Conservation (phyloP, 176 grass and related monocot species). For the Ampelocalamus luodianensis region DNA sequence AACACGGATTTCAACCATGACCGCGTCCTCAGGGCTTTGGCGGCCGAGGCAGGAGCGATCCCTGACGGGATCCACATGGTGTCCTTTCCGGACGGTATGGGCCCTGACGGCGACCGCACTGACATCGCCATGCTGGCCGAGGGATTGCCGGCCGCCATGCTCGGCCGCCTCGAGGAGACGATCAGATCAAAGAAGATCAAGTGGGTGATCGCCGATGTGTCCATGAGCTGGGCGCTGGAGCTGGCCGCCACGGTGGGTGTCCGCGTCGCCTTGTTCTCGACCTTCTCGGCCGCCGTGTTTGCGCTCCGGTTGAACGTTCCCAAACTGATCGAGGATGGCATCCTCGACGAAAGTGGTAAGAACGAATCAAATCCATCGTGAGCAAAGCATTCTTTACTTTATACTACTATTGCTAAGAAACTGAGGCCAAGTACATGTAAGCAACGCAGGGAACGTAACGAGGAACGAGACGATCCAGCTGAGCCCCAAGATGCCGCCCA, state of each 20-base stretch:
- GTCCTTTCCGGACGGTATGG: slow-evolving; percentile 67
- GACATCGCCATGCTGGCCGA: slow-evolving; percentile 40
- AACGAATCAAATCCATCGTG: neutral
- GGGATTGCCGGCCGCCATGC: slow-evolving; percentile 52
- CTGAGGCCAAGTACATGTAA: neutral
- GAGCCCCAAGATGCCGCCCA: slow-evolving; percentile 35
- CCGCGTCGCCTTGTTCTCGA: slow-evolving; percentile 41
- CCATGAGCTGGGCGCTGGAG: slow-evolving; percentile 52
- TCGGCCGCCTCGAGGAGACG: slow-evolving; percentile 42
- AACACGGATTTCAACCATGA: slow-evolving; percentile 62
- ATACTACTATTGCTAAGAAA: neutral
- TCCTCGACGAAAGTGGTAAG: slow-evolving; percentile 64
- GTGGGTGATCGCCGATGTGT: slow-evolving; percentile 58
- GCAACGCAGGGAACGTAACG: slow-evolving; percentile 28
- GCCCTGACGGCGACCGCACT: slow-evolving; percentile 52
- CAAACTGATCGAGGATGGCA: slow-evolving; percentile 46
- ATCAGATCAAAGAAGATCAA: slow-evolving; percentile 48
- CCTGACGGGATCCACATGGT: slow-evolving; percentile 55
- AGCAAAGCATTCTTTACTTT: neutral
- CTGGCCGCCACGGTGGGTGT: slow-evolving; percentile 36
- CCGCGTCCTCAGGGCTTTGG: slow-evolving; percentile 36
- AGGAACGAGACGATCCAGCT: slow-evolving; percentile 42
- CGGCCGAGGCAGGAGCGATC: slow-evolving; percentile 28
- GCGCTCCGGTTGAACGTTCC: slow-evolving; percentile 41
- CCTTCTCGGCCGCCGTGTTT: slow-evolving; percentile 40